Percentiles rank a stretch among this genome's conserved stretches.
phyloP scores from a whole-genome alignment of 345 rosid genomes.

The Populus davidiana region DNA sequence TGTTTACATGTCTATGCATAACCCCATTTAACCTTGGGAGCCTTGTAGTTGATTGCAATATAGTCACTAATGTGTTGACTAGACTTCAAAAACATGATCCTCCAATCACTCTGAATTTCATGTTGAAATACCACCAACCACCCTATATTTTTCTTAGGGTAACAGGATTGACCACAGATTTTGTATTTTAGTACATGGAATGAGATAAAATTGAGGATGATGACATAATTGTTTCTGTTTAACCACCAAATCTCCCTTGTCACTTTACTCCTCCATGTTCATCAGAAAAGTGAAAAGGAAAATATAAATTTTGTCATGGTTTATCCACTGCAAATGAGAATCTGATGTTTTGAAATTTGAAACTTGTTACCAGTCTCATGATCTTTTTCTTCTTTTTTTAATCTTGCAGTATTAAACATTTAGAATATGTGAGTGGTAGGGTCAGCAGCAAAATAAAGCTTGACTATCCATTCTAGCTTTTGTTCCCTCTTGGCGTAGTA shows the following conservation, averaged over 20 bases:
- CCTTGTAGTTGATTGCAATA: background rate
- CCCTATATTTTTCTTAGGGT: too few relatives aligned
- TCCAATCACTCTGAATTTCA: too few relatives aligned
- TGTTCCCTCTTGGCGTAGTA: background rate
- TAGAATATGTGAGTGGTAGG: constrained; percentile 12
- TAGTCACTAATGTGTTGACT: background rate
- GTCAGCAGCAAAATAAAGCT: background rate
- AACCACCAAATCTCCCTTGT: background rate
- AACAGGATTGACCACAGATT: too few relatives aligned
- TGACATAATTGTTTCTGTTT: background rate
- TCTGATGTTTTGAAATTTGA: background rate
- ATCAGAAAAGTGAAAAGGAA: too few relatives aligned
- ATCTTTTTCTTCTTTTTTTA: background rate
- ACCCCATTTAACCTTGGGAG: background rate
- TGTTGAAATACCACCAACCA: too few relatives aligned
- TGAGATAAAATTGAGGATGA: background rate
- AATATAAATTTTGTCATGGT: background rate
- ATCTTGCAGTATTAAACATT: background rate
- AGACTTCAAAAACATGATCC: background rate
- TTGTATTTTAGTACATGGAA: too few relatives aligned
- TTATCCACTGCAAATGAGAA: background rate
- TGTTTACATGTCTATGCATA: background rate
- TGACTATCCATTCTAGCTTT: background rate
- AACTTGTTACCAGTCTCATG: background rate
- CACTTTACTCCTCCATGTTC: too few relatives aligned